A percentile compares a stretch with the other conserved stretches of the same genome.
phyloP scores from a whole-genome alignment of 179 eudicot genomes.

The Gypsophila paniculata region DNA sequence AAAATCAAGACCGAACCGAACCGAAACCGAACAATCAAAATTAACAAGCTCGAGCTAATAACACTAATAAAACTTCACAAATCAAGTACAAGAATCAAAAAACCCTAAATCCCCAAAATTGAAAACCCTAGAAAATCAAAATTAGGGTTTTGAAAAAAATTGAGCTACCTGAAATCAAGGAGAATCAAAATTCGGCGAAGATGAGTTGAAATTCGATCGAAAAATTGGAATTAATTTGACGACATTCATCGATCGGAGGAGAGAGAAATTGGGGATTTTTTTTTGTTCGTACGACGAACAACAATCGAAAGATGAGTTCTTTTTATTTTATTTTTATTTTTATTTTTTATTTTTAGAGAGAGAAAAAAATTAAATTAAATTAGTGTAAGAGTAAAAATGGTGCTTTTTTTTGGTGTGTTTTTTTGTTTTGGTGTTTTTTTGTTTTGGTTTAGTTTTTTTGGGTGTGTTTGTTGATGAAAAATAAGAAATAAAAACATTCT shows the following conservation, averaged over 20 bases:
- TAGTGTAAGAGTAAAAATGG: slow-evolving; percentile 28
- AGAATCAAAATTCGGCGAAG: slow-evolving; percentile 16
- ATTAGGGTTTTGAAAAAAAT: slow-evolving; percentile 24
- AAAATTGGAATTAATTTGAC: slow-evolving; percentile 1
- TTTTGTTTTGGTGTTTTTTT: no score
- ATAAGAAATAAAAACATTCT: not conserved
- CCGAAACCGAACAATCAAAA: not conserved
- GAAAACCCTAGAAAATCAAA: slow-evolving; percentile 29
- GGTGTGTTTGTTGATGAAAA: no score
- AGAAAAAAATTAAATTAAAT: slow-evolving; percentile 14
- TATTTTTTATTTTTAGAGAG: not conserved
- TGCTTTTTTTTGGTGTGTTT: no score
- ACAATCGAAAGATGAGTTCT: slow-evolving; percentile 26
- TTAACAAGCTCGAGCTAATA: slow-evolving; percentile 17
- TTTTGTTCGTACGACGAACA: slow-evolving; percentile 17
- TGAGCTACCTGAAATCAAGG: slow-evolving; percentile 13
- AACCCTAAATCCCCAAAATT: slow-evolving; percentile 13
- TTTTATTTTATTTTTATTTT: not conserved
- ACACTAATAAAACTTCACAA: slow-evolving; percentile 1
- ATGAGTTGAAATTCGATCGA: not conserved
- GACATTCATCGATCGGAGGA: slow-evolving; percentile 32
- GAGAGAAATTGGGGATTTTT: slow-evolving; percentile 17
- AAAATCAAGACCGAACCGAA: no score
- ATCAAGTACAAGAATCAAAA: slow-evolving; percentile 15
- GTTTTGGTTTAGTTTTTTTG: no score